Evolutionary conservation across 805 yeast species (phyloP), one percentile per base, ranked within the genome.

Genomic region (Monosporozyma unispora): DNA sequence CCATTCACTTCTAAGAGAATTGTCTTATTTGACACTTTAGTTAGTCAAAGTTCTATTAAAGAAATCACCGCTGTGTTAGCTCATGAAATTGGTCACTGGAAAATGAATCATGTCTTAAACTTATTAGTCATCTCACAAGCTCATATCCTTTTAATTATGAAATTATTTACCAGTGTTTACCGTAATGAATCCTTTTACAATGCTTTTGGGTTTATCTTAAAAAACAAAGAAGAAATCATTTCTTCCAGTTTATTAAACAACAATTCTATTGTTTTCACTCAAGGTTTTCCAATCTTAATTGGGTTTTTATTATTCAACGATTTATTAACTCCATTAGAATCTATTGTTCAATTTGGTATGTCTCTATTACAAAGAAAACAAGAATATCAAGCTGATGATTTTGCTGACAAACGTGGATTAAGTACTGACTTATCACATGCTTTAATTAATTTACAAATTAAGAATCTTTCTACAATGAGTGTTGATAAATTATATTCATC

Each of bases 21-120:
- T 70, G 98, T 93, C 47, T 77, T 93, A 42, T 93, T 75, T 64
- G 99, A 93, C 60, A 93, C 97, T 9, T 77, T 93, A 70, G 83
- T 93, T 55, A 80, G 86, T 53, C 84, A 87, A 51, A 82, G 89
- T 31, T 70, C 89, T 28, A 77, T 79, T 27, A 78, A 76, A 41
- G 95, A 93, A 68, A 87, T 89, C 39, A 87, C 89, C 47, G 97
- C 98, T 47, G 96, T 93, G 1, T 75, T 91, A 55, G 98, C 96
- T n/a, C 99, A 93, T 64, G 99, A 93, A 72, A 84, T 93, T 57
- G 99, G 99, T 47, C 99, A 93, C 67, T 93, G 99, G 99, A 82
- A 84, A 59, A 76, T 85, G 65, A 81, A 84, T 51, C 99, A 93
- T 67, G 84, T 90, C 53, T 73, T 90, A n/a, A 82, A 81, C 63